Base-by-base conservation (phyloP, 176 grass and related monocot genomes). In the Cenchrus purpureus region DNA sequence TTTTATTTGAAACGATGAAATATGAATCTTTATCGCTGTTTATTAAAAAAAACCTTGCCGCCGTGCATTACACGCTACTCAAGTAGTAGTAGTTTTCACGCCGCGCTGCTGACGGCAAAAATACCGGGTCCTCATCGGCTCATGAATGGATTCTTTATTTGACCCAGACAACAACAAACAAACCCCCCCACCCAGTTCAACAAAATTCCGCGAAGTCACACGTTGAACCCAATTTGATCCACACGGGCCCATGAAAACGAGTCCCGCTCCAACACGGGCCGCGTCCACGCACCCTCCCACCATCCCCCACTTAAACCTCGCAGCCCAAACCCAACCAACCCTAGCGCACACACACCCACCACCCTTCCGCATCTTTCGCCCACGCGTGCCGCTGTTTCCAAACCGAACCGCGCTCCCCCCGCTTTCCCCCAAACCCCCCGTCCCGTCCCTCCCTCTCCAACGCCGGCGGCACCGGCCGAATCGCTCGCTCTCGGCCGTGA, bases 251-350 rank as follows among this genome's bases (percentile, higher is more conserved):
- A 52, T 7, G 1, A 46, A 5, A 0, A 1, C 3, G 46, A 87
- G 60, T 37, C 69, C 49, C 10, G 4, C 6, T 20, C 14, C 5
- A 7, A 67, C 4, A 8, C 45, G 65, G 46, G 28, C 65, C 45
- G 66, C 44, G 32, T 56, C 31, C 9, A 52, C 31, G 15, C 53
- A 20, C 20, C 11, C 37, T 40, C 37, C 2, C 37, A 2, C 37
- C 37, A 40, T 22, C 19, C 0, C 5, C 61, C 4, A 9, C 29
- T 52, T 61, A 83, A 72, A 71, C 37, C 48, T 12, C 17, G 31
- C 31, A 44, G 50, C 34, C 56, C 45, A 44, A 70, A 52, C 40
- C 28, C 12, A 81, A 75, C 71, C 8, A 75, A 73, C 77, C 87
- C 77, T 89, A 80, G 53, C 32, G 8, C 48, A 11, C 48, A 6